Base-by-base conservation (phyloP, 2,329 filamentous ascomycete genomes). In the Xylaria sp. region DNA sequence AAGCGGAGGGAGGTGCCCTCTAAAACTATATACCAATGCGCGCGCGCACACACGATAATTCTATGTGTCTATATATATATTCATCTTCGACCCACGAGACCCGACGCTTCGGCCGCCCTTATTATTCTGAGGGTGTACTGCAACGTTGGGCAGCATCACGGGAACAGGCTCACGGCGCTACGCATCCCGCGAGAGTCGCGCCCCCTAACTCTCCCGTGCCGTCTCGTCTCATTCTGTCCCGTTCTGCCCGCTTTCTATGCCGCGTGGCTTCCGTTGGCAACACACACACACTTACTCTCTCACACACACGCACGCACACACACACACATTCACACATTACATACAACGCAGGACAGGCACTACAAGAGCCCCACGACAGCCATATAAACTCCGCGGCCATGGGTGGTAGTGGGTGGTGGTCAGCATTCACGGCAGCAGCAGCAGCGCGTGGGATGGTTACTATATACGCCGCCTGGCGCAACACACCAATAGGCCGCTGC, bases 371-470 rank as follows among this genome's bases (percentile, higher is more conserved):
- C 30, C 32, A 57, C 61, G 51, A 21, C 12, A 17, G 8, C 5
- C 17, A 42, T 14, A 5, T 17, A 4, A 11, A 11, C 36, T 30
- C 34, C 21, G 17, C 8, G 39, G 50, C 27, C 36, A 27, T 64
- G 54, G 50, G 24, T 55, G 27, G 19, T 48, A 24, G 50, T 24
- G 19, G 47, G 47, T 64, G 64, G 67, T 66, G 62, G 67, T 65
- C 66, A 61, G 66, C 58, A 61, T 56, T 27, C 24, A 27, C 24
- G 24, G 24, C 24, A 27, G 53, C 32, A 27, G 53, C 32, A 17
- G 59, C 21, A 47, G n/a, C 27, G 30, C 50, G 32, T 48, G 45
- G 42, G 21, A 61, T 57, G 61, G 24, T 30, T 55, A 45, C 24
- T 54, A 24, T 62, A 53, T 32, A 7, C 24, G 24, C 47, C 21